Evolutionary conservation across 768 basidiomycete genomes (phyloP), one percentile per base, ranked within the genome.

Genomic region (Russula ochroleuca): DNA sequence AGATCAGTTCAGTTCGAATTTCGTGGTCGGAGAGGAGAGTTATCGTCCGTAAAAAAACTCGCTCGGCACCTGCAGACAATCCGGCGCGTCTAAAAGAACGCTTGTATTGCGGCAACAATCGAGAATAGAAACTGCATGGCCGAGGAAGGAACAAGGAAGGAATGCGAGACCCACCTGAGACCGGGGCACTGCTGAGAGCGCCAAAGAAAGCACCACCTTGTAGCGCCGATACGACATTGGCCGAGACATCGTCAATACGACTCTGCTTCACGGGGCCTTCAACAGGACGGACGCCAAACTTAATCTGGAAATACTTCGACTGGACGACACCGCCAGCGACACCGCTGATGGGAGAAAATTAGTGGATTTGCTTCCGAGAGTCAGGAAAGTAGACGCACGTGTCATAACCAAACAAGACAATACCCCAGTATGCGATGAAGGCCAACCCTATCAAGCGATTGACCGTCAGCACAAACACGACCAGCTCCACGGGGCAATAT

Each of bases 171-270:
- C 55, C 62, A 90, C 89, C 76, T 13, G 88, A 88, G 48, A 88
- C 70, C 0, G 86, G 87, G 1, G 87, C 87, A 67, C 85, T 86
- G 11, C 81, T 81, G 7, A 95, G 72, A 15, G 92, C 90, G 62
- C 92, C 93, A 70, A 94, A 94, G 80, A 94, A 93, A 0, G 90
- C 90, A 13, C 91, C 91, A 5, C 85, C 90, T 71, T 94, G 92
- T 11, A 94, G 79, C 5, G 94, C 89, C 3, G 92, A 90, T 19
- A 94, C 93, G 48, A 95, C 86, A 67, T 90, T 92, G 48, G 88
- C 87, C 0, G 86, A 86, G n/a, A 93, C 77, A 5, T 78, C 75
- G 61, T 87, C 81, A 21, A 73, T 68, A 41, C 76, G 73, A 25
- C 65, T 65, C 23, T 71, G 69, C 71, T 85, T 73, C 47, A 73